phyloP scores from a whole-genome alignment of 192 early-diverging fungal species.

The Blastocladiella britannica region DNA sequence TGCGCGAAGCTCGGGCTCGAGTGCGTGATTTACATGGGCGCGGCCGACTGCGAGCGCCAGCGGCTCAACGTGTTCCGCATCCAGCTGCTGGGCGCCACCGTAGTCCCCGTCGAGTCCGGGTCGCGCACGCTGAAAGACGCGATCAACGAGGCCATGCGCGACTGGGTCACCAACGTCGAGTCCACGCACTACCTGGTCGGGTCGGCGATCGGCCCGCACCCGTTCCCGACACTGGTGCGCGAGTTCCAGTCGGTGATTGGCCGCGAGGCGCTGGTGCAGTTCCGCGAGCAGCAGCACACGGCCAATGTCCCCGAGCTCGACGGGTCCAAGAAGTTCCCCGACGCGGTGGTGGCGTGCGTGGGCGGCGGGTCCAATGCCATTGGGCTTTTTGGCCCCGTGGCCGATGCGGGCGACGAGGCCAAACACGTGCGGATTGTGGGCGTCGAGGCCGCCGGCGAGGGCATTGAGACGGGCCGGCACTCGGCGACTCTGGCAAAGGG shows the following conservation, averaged over 20 bases:
- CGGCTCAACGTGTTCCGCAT: conserved; percentile 94
- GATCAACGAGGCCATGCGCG: conserved; percentile 95
- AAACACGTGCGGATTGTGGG: conserved; percentile 66
- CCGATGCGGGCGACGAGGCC: conserved; percentile 37
- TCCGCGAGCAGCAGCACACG: conserved; percentile 54
- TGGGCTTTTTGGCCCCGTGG: conserved; percentile 91
- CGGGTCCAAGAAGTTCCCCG: conserved; percentile 52
- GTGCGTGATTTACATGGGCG: conserved; percentile 96
- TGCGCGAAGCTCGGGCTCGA: conserved; percentile 95
- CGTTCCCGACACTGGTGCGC: conserved; percentile 88
- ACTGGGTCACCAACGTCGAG: conserved; percentile 89
- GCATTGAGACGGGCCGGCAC: conserved; percentile 65
- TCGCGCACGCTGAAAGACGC: conserved; percentile 87
- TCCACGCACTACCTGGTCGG: conserved; percentile 93
- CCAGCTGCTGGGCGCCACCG: conserved; percentile 73
- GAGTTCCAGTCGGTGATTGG: conserved; percentile 98
- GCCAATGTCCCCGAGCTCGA: too few relatives aligned
- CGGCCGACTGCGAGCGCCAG: conserved; percentile 81
- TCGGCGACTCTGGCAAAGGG: conserved; percentile 76
- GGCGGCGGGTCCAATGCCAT: conserved; percentile 95
- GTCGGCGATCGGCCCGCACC: conserved; percentile 90
- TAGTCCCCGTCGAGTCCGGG: conserved; percentile 61
- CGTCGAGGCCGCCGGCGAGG: conserved; percentile 87
- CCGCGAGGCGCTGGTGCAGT: conserved; percentile 63
- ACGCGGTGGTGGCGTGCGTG: conserved; percentile 86